Evolutionary conservation across 352 stramenopile species (phyloP), one percentile per base, ranked within the genome.

Genomic region (Globisporangium canariense): DNA sequence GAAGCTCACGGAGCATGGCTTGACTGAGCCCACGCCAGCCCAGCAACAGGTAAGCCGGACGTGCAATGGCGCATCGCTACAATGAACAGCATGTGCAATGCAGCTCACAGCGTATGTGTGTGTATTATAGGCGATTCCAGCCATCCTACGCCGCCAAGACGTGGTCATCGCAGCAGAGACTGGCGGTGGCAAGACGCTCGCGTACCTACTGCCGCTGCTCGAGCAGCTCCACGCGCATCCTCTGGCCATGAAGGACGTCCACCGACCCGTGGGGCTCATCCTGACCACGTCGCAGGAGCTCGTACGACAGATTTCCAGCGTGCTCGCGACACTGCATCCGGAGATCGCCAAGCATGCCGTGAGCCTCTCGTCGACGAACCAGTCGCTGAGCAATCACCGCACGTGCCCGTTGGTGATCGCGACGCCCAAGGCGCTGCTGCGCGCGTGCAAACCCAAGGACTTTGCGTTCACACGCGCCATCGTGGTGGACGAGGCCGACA

Each of bases 91-190:
- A 41, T 41, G 9, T 6, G 20, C n/a, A 3, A 6, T 53, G 50
- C 6, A 32, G 50, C 22, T 38, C 49, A 32, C 16, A 40, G 8
- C 13, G 40, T 38, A 51, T 25, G 14, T n/a, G 18, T 56, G 11
- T 11, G n/a, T 52, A 4, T 47, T 18, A 10, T 40, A 79, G 66
- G 82, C 81, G 30, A 87, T 94, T 65, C 85, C 83, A 18, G 43
- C 73, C 22, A 77, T 86, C 50, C 53, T 91, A 7, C 51, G 65
- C 2, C 67, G 73, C n/a, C 49, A 81, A 1, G 81, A 98, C 73
- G 79, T 98, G 20, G 88, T 98, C 20, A 76, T 99, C 51, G 96
- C 97, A 30, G 91, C 86, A 14, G 95, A 99, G 68, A 99, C 97
- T 0, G 97, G 97, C 47, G 90, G 79, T 58, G 96, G 96, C 56